Conservation (phyloP, 108 stramenopile species). For the Discostella pseudostelligera region DNA sequence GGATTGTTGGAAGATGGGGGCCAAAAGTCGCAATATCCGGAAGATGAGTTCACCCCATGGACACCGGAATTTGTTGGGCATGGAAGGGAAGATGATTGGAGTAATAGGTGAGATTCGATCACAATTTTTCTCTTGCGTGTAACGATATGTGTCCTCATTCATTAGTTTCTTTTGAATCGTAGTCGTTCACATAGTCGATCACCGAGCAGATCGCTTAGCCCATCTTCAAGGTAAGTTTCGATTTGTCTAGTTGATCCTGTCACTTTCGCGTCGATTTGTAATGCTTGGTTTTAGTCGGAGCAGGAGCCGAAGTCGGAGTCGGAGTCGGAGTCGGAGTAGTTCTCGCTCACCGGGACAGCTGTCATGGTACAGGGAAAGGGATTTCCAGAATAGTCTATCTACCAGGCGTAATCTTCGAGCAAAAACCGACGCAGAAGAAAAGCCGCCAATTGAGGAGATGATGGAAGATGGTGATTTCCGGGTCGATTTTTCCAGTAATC, state of each 20-base stretch:
- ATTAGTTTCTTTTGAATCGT: not conserved
- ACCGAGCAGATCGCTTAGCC: slow-evolving; percentile 4
- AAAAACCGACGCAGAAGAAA: not conserved
- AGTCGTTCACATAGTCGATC: slow-evolving; percentile 2
- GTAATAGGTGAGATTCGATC: not conserved
- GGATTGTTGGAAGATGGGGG: too few relatives aligned
- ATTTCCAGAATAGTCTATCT: not conserved
- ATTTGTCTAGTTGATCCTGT: not conserved
- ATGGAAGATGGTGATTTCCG: not conserved
- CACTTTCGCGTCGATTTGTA: not conserved
- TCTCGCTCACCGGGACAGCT: slow-evolving; percentile 14
- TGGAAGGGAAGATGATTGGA: slow-evolving; percentile 7
- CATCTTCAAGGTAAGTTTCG: not conserved
- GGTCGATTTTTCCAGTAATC: not conserved
- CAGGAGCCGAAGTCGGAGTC: slow-evolving; percentile 11
- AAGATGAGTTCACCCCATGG: slow-evolving; percentile 2
- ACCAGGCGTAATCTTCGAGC: not conserved
- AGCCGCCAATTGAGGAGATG: not conserved
- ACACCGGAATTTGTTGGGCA: not conserved
- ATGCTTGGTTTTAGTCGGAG: slow-evolving; percentile 1
- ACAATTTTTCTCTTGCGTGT: not conserved
- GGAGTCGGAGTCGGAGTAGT: slow-evolving; percentile 14
- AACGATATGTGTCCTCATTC: not conserved
- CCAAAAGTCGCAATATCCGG: not conserved
- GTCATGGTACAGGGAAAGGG: slow-evolving; percentile 8